These are phyloP conservation scores for Penicillium glabrum DNA, from an alignment of 2,329 filamentous ascomycete species.

Conservation along the genomic window DNA sequence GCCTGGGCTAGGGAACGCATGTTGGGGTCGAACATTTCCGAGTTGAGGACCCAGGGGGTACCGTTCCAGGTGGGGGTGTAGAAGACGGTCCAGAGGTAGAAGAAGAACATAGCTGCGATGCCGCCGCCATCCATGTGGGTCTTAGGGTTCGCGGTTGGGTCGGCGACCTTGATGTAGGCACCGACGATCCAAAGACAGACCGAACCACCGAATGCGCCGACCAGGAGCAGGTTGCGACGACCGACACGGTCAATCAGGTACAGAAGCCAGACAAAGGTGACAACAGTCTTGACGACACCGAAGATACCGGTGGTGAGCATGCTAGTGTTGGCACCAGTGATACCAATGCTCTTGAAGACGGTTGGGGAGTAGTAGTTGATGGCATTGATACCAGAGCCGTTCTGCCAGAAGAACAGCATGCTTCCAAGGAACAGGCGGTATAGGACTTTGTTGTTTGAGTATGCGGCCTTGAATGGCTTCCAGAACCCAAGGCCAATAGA, in stretches of 20 bases:
- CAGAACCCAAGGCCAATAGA: constrained; percentile 71
- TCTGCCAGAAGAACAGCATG: constrained; percentile 77
- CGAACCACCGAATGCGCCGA: constrained; percentile 63
- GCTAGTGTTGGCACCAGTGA: constrained; percentile 58
- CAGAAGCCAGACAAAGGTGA: constrained; percentile 69
- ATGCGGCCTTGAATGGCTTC: constrained; percentile 64
- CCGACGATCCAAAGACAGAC: constrained; percentile 40
- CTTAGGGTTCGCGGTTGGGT: constrained; percentile 25
- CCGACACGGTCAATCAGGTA: constrained; percentile 67
- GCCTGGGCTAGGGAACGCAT: constrained; percentile 70
- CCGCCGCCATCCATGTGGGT: constrained; percentile 30
- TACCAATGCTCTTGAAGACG: constrained; percentile 66
- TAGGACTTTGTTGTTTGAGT: constrained; percentile 58
- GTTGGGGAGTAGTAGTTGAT: constrained; percentile 75
- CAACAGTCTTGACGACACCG: constrained; percentile 70
- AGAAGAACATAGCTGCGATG: constrained; percentile 59
- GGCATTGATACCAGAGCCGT: constrained; percentile 73
- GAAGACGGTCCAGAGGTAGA: constrained; percentile 73
- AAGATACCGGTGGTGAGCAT: constrained; percentile 73
- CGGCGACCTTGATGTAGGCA: constrained; percentile 38
- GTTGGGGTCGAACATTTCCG: constrained; percentile 72
- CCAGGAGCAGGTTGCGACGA: constrained; percentile 63
- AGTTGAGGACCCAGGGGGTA: constrained; percentile 74
- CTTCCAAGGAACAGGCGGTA: constrained; percentile 73
- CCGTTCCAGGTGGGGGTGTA: constrained; percentile 75